Base-by-base conservation (phyloP, 352 stramenopile species). In the Globisporangium middletonii region DNA sequence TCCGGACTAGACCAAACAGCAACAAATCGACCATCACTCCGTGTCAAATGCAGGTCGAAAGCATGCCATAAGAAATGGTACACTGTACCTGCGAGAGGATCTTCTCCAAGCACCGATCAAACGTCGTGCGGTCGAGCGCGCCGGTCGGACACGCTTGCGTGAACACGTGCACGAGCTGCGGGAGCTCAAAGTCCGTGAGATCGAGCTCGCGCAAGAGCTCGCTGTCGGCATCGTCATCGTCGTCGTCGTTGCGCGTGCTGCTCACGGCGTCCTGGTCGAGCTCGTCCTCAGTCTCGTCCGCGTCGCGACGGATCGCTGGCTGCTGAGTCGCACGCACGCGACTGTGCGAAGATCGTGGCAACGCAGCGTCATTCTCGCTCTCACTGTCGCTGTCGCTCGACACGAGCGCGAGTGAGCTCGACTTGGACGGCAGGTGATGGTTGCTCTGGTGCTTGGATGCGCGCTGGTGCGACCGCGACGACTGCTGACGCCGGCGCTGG, bases 161-260 rank as follows among this genome's bases (percentile, higher is more conserved):
- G 63, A 95, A 92, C 59, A 89, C 79, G 52, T 92, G 77, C n/a
- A 92, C 83, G 3, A 95, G 67, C 63, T 88, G 78, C 46, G 79
- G 78, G 42, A 95, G 54, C 64, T 89, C 82, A 69, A 93, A 95
- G 64, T 94, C 83, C 44, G 81, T 79, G 0, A 95, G 69, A 37
- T 94, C 83, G 16, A 92, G 66, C 41, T 86, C 79, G 15, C 73
- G 59, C 33, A 82, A 56, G 18, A 79, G 62, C 35, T 82, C 59
- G 7, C 79, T 68, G 3, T 77, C 73, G 1, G 75, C 68, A 0
- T 77, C 65, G 7, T 59, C 53, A 0, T 70, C 59, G 0, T 67
- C 54, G 2, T 59, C 49, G 5, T 64, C 59, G 3, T 72, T 12
- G 26, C 72, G 54, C 19, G 64, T 38, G 3, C 67, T 58, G 4